Percentiles rank a stretch among this genome's conserved stretches.
Evolutionary conservation across 2,329 filamentous ascomycete species (phyloP).

Genomic region (Tolypocladium cylindrosporum): DNA sequence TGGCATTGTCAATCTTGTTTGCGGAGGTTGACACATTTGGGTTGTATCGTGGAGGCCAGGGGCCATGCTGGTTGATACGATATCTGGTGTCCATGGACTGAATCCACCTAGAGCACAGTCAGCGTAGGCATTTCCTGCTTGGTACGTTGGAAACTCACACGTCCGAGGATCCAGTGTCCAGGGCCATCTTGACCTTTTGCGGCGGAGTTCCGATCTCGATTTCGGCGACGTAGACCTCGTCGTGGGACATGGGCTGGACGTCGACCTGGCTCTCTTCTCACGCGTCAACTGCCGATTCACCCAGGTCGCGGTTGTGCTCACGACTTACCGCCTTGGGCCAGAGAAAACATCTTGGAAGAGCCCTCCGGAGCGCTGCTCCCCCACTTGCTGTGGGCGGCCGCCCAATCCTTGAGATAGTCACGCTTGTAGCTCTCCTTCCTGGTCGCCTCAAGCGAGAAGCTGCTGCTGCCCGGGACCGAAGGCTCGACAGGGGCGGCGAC

Average conservation of each 20-base stretch:
- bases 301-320: neutral
- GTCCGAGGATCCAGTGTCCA: constrained; percentile 46
- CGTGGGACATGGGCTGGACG: constrained; percentile 26
- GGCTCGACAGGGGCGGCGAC: neutral
- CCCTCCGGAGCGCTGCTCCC: constrained; percentile 13
- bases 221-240: constrained; percentile 33
- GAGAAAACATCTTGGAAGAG: constrained; percentile 12
- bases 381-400: constrained; percentile 23
- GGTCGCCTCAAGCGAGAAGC: constrained; percentile 19
- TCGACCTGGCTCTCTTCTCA: constrained; percentile 20
- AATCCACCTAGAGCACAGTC: constrained; percentile 33
- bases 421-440: constrained; percentile 12
- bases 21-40: constrained; percentile 36
- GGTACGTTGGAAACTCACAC: constrained; percentile 42
- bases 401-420: constrained; percentile 23
- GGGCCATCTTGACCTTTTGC: constrained; percentile 35
- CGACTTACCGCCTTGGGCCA: constrained; percentile 18
- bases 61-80: constrained; percentile 20
- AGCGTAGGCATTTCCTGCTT: neutral
- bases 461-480: neutral
- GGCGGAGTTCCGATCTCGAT: constrained; percentile 36
- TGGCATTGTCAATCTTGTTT: constrained; percentile 26
- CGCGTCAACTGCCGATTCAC: neutral
- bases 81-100: constrained; percentile 38
- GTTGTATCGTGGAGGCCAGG: constrained; percentile 29